phyloP scores from a whole-genome alignment of 1,139 yeast species.

The Citeromyces siamensis region DNA sequence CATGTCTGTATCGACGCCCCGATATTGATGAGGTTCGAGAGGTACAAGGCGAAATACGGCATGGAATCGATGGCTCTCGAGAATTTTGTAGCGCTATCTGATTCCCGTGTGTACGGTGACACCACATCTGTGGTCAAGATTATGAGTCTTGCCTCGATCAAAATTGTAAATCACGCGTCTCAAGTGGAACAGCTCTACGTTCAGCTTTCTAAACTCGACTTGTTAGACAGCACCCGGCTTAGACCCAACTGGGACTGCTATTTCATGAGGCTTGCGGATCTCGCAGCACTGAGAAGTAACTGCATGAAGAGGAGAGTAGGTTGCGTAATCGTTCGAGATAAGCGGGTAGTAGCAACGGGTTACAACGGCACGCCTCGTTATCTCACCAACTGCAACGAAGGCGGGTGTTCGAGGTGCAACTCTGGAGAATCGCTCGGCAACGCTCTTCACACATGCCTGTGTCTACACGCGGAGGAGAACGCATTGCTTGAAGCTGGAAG shows the following conservation, averaged over 20 bases:
- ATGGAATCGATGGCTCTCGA: constrained; percentile 18
- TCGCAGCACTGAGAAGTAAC: constrained; percentile 86
- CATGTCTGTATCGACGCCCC: constrained; percentile 80
- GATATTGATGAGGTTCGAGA: constrained; percentile 33
- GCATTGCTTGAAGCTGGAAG: constrained; percentile 92
- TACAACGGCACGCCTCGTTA: constrained; percentile 96
- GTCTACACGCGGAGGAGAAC: constrained; percentile 95
- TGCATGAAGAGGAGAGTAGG: constrained; percentile 98
- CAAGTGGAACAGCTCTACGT: constrained; percentile 34
- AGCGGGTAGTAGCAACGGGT: constrained; percentile 88
- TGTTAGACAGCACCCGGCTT: constrained; percentile 47
- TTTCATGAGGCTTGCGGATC: constrained; percentile 84
- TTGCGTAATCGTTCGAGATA: constrained; percentile 81
- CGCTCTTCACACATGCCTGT: constrained; percentile 72
- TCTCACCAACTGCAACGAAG: constrained; percentile 79
- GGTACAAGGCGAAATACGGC: constrained; percentile 24
- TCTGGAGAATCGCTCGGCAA: constrained; percentile 48
- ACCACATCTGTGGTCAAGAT: constrained; percentile 27
- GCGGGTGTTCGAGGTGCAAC: constrained; percentile 89
- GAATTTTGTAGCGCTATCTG: constrained; percentile 34
- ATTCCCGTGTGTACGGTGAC: constrained; percentile 26
- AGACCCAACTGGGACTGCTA: constrained; percentile 96
- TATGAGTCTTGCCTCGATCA: constrained; percentile 44
- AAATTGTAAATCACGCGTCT: constrained; percentile 45
- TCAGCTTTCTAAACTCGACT: constrained; percentile 39